These are phyloP conservation scores for Rhodotorula glutinis DNA, from an alignment of 1,284 basidiomycete genomes.

Conservation along the genomic window DNA sequence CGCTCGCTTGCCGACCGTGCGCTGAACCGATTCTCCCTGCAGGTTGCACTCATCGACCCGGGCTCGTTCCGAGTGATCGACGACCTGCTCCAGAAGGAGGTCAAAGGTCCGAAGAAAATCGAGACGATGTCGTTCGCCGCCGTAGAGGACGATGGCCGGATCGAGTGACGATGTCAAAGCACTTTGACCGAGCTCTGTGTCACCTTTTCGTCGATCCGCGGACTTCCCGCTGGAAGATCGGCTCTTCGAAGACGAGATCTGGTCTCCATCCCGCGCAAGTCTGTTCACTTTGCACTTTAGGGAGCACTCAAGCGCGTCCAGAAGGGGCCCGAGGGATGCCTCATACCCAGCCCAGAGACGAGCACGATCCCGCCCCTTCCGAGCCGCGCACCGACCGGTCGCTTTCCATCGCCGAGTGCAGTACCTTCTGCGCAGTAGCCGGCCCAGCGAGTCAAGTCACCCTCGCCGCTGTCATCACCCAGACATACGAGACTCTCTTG, in stretches of 20 bases:
- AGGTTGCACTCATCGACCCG: slow-evolving; percentile 91
- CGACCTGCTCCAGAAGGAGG: slow-evolving; percentile 78
- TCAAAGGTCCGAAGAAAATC: slow-evolving; percentile 76
- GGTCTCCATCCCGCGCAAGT: too few relatives aligned
- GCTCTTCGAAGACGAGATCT: too few relatives aligned
- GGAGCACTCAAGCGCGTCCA: too few relatives aligned
- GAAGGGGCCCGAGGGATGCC: too few relatives aligned
- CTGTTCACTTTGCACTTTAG: too few relatives aligned
- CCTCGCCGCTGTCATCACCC: not conserved
- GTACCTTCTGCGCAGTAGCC: not conserved
- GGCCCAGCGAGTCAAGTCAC: not conserved
- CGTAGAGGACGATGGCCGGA: slow-evolving; percentile 36
- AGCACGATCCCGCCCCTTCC: too few relatives aligned
- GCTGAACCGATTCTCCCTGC: not conserved
- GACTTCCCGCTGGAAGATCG: too few relatives aligned
- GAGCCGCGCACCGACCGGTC: too few relatives aligned
- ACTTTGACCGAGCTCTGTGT: too few relatives aligned
- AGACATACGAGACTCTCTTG: not conserved
- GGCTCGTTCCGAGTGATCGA: slow-evolving; percentile 83
- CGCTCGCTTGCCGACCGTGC: not conserved
- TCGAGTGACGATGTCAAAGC: slow-evolving; percentile 18
- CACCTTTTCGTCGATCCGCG: too few relatives aligned
- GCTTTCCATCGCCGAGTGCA: too few relatives aligned
- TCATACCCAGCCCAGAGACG: too few relatives aligned
- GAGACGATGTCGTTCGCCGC: slow-evolving; percentile 73